Evolutionary conservation across 2,329 filamentous ascomycete genomes (phyloP).

Genomic region (Monosporascus cannonballus): DNA sequence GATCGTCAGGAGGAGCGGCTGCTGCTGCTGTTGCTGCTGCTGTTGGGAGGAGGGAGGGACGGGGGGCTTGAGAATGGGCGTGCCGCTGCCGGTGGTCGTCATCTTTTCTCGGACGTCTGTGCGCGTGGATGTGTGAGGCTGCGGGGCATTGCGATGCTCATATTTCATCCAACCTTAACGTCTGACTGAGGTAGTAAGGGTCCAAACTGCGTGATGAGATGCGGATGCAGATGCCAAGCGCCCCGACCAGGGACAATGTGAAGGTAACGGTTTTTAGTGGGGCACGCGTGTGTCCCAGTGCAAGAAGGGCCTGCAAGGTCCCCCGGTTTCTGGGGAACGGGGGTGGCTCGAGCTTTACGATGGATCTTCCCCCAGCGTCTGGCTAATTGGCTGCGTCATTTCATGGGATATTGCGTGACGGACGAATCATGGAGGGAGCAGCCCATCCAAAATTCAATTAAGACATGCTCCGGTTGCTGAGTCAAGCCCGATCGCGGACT

Average conservation of each 20-base stretch:
- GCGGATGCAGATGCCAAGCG: no score
- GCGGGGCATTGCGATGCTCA: background rate
- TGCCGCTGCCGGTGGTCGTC: slow-evolving; percentile 7
- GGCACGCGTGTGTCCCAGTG: no score
- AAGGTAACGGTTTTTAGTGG: no score
- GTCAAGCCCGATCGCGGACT: background rate
- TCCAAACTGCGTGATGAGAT: no score
- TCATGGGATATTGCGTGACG: background rate
- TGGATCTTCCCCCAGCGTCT: no score
- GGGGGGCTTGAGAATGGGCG: slow-evolving; percentile 7
- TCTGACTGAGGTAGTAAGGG: background rate
- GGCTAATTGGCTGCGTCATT: background rate
- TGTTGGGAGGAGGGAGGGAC: slow-evolving; percentile 4
- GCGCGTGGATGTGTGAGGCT: background rate
- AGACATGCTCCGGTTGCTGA: background rate
- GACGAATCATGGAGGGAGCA: background rate
- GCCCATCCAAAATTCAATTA: background rate
- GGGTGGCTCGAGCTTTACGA: no score
- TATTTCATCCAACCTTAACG: background rate
- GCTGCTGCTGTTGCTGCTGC: slow-evolving; percentile 11
- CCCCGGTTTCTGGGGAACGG: no score
- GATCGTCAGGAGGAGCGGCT: slow-evolving; percentile 69
- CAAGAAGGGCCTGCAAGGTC: no score
- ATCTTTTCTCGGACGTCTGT: slow-evolving; percentile 4
- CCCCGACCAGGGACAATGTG: no score